Evolutionary conservation across 805 yeast species (phyloP), one percentile per base, ranked within the genome.

Genomic region (Jamesozyma hellenica): DNA sequence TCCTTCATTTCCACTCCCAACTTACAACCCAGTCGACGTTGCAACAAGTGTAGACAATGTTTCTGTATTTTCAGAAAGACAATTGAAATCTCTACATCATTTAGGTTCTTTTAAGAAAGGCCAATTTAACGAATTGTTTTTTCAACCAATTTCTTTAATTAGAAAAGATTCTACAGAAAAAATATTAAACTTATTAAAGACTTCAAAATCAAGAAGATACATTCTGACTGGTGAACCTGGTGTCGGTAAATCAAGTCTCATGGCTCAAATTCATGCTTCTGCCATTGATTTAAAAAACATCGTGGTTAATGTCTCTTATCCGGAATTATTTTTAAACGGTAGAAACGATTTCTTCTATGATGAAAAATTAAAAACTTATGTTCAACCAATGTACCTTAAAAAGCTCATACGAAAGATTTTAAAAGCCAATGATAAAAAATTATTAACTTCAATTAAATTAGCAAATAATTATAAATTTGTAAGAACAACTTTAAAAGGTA

Each of bases 361-460:
- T 58, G 60, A 65, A 21, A 61, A 63, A 32, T 54, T 71, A 23
- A 58, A 63, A 17, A 49, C 66, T 32, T 82, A 77, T 58, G 81
- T 75, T 36, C 95, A 87, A 62, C 95, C 90, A 42, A 81, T 82
- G 90, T 74, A 68, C 53, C 63, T 82, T 37, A 75, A 76, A 52
- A 68, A 71, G 35, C 69, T 84, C 56, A 55, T 84, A 44, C 64
- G 66, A 44, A 76, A 75, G 55, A 61, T 75, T 28, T 53, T 61
- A 34, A 63, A 63, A 36, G 71, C 70, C 11, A 80, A 80, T 49
- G 52, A 53, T 50, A 55, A 53, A 31, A 59, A 52, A 2, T 31
- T 60, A 4, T 57, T 78, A 23, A 39, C 55, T 12, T 51, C 61
- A 9, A 52, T 72, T 31, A 48, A 51, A 33, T 45, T 69, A 34